Evolutionary conservation across 768 basidiomycete genomes (phyloP).

Genomic region (Aureoboletus auriporus): DNA sequence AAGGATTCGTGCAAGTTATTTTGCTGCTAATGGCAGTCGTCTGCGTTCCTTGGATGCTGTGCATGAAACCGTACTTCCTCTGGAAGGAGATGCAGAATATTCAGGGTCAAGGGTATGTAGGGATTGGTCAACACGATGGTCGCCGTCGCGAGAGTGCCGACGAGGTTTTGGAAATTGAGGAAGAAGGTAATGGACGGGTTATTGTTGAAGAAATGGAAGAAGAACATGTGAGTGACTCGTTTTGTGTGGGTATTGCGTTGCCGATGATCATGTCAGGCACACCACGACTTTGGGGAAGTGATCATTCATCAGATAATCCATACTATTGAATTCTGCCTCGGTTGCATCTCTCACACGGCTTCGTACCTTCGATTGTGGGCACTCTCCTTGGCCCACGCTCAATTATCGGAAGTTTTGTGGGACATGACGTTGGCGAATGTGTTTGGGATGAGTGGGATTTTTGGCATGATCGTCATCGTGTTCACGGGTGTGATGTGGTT

Average conservation of each 20-base stretch:
- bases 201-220: constrained; percentile 67
- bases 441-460: constrained; percentile 59
- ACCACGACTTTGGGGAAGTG: constrained; percentile 92
- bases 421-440: constrained; percentile 71
- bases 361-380: constrained; percentile 96
- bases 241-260: constrained; percentile 5
- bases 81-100: constrained; percentile 88
- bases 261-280: constrained; percentile 44
- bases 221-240: constrained; percentile 58
- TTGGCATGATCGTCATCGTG: constrained; percentile 51
- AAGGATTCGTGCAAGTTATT: constrained; percentile 77
- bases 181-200: constrained; percentile 73
- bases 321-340: constrained; percentile 98
- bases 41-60: constrained; percentile 94
- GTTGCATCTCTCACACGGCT: constrained; percentile 97
- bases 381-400: constrained; percentile 94
- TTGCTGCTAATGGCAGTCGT: constrained; percentile 74
- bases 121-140: constrained; percentile 56
- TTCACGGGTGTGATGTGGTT: constrained; percentile 77
- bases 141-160: constrained; percentile 48
- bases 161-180: constrained; percentile 68
- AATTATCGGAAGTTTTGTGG: constrained; percentile 93
- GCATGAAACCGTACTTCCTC: constrained; percentile 85
- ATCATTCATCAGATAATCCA: constrained; percentile 98
- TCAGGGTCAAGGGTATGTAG: constrained; percentile 81